Evolutionary conservation across 306 rosid species (phyloP), one percentile per base, ranked within the genome.

Genomic region (Oxytropis ochrocephala): DNA sequence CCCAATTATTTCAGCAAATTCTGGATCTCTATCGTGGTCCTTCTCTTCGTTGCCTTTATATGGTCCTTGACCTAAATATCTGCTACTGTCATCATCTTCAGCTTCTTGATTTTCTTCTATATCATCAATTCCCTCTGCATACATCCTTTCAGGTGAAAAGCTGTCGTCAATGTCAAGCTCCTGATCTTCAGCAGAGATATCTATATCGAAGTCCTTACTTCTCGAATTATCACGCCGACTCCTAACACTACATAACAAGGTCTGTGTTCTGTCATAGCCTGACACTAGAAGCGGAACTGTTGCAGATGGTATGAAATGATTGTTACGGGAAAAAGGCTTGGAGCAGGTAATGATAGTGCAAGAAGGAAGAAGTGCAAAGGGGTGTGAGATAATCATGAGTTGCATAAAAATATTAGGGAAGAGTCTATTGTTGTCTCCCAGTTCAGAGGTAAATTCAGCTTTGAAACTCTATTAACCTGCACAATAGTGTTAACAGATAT

Each of bases 21-120:
- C 98, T 33, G 98, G 97, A 76, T 93, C 91, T 66, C 84, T 69
- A 55, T 90, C 98, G 33, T 75, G 82, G 49, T 93, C 91, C 58
- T 71, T 85, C 72, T 78, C 89, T 42, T 56, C 80, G 75, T 52
- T 75, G 73, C 87, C 89, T 39, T 69, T 46, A 69, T 78, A 70
- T 46, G 79, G 78, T 70, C 87, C 78, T n/a, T 39, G 60, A 56
- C 61, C 60, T 10, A 64, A 78, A 77, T 82, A 84, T 33, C 79
- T 57, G 12, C 21, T 77, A 8, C 17, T 77, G 18, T 49, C 60
- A 46, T 42, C 80, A 8, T 70, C 82, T 30, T 21, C 73, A 52
- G 46, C 66, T 21, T 64, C 79, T 6, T 65, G 73, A 3, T 18
- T 78, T 7, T 69, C 74, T 4, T 52, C 77, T 7, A 7, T 54